Percentiles rank a stretch among this genome's conserved stretches.
Evolutionary conservation across 257 asterid genomes (phyloP).

Genomic region (Nicotiana otophora): DNA sequence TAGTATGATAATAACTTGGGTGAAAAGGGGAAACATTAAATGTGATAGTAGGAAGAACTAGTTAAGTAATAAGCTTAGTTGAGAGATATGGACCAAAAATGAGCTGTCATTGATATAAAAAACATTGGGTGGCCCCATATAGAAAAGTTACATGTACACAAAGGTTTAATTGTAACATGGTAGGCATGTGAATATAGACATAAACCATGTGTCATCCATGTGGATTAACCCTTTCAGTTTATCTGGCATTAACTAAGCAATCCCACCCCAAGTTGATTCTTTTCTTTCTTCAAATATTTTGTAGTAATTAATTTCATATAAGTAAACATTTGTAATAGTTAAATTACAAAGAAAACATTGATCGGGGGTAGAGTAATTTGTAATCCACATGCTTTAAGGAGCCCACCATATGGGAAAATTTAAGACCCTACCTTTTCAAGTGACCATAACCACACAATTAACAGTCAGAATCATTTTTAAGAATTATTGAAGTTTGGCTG

Average conservation of each 20-base stretch:
- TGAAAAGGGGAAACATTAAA: constrained; percentile 1
- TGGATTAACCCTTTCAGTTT: constrained; percentile 38
- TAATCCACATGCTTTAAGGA: constrained; percentile 23
- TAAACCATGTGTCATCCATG: constrained; percentile 29
- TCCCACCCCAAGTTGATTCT: constrained; percentile 22
- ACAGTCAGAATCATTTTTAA: constrained; percentile 24
- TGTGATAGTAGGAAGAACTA: constrained; percentile 1
- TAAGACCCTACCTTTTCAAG: constrained; percentile 23
- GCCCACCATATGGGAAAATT: constrained; percentile 25
- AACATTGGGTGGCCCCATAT: constrained; percentile 28
- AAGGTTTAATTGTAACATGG: constrained; percentile 65
- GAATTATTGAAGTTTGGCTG: constrained; percentile 29
- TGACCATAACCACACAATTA: constrained; percentile 31
- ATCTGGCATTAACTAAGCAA: constrained; percentile 31
- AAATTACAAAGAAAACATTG: background rate
- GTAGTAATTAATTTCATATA: background rate
- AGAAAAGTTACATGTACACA: constrained; percentile 50
- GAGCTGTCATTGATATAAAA: constrained; percentile 38
- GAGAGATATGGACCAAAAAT: constrained; percentile 30
- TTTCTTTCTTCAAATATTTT: background rate
- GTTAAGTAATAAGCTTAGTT: background rate
- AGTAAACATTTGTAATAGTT: background rate
- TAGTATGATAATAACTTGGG: background rate
- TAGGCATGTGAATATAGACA: constrained; percentile 63
- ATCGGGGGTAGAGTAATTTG: constrained; percentile 12